These are phyloP conservation scores for Peziza echinospora DNA, from an alignment of 495 filamentous ascomycete genomes.

Conservation along the genomic window DNA sequence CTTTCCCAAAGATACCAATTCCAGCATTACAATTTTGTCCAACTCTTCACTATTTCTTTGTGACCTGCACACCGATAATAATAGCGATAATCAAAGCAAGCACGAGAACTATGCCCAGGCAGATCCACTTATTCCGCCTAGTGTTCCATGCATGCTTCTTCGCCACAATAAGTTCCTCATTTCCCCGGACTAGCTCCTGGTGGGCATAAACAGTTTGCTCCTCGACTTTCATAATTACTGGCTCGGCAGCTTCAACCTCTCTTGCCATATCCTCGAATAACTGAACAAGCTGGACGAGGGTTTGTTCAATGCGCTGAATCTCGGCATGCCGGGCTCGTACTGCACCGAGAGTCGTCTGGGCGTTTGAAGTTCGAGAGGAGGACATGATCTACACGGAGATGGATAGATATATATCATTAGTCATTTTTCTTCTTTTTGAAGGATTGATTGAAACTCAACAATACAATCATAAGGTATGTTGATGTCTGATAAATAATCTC, in stretches of 20 bases:
- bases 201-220: slow-evolving; percentile 33
- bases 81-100: slow-evolving; percentile 32
- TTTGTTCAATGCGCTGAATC: slow-evolving; percentile 47
- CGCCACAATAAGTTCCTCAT: slow-evolving; percentile 37
- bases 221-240: slow-evolving; percentile 31
- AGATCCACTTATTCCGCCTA: slow-evolving; percentile 53
- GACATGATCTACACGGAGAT: slow-evolving; percentile 34
- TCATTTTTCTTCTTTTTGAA: too few relatives aligned
- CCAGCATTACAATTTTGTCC: too few relatives aligned
- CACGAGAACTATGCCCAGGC: slow-evolving; percentile 29
- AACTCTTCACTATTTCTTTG: too few relatives aligned
- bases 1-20: too few relatives aligned
- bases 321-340: slow-evolving; percentile 60
- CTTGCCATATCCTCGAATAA: slow-evolving; percentile 48
- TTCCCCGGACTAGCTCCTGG: slow-evolving; percentile 36
- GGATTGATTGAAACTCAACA: too few relatives aligned
- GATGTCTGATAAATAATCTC: too few relatives aligned
- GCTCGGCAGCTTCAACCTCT: slow-evolving; percentile 41
- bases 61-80: slow-evolving; percentile 11
- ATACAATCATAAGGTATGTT: too few relatives aligned
- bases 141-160: slow-evolving; percentile 34
- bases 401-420: slow-evolving; percentile 5
- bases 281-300: slow-evolving; percentile 38
- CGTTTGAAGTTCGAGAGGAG: slow-evolving; percentile 41
- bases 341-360: slow-evolving; percentile 41